Evolutionary conservation across 495 filamentous ascomycete genomes (phyloP).

Genomic region (Xylaria venustula): DNA sequence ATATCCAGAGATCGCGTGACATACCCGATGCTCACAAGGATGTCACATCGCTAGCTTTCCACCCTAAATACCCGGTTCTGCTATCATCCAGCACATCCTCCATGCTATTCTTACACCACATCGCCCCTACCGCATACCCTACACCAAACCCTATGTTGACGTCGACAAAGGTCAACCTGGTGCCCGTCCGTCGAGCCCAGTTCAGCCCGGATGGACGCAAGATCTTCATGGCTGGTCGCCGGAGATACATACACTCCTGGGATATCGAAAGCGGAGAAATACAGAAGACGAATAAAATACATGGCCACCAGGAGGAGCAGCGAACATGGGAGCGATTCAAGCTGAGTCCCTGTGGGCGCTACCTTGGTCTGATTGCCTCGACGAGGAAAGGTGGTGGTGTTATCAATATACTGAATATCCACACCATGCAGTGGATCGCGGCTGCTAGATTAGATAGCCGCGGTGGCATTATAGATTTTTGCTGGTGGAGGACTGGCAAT

Average conservation of each 20-base stretch:
- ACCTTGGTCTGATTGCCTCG: constrained; percentile 75
- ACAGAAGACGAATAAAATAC: constrained; percentile 73
- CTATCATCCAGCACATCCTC: constrained; percentile 84
- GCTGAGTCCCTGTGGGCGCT: constrained; percentile 78
- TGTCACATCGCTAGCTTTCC: constrained; percentile 82
- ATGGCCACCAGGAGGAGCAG: constrained; percentile 81
- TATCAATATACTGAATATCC: constrained; percentile 78
- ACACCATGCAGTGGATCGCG: constrained; percentile 84
- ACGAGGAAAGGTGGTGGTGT: constrained; percentile 80
- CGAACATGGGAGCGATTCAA: constrained; percentile 88
- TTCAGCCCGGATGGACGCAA: constrained; percentile 64
- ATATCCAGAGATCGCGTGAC: constrained; percentile 66
- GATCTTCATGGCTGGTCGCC: constrained; percentile 80
- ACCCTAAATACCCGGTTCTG: constrained; percentile 81
- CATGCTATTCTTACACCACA: constrained; percentile 83
- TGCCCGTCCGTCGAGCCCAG: constrained; percentile 74
- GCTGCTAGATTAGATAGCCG: constrained; percentile 79
- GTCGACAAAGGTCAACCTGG: constrained; percentile 78
- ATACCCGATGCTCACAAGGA: constrained; percentile 59
- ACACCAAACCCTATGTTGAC: constrained; percentile 83
- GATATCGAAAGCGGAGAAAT: constrained; percentile 76
- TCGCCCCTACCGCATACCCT: constrained; percentile 69
- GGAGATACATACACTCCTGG: constrained; percentile 94
- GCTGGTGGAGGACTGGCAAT: constrained; percentile 84
- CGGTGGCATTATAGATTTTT: constrained; percentile 82